Conservation (phyloP, 2,329 filamentous ascomycete genomes). For the Cyclaneusma minus region DNA sequence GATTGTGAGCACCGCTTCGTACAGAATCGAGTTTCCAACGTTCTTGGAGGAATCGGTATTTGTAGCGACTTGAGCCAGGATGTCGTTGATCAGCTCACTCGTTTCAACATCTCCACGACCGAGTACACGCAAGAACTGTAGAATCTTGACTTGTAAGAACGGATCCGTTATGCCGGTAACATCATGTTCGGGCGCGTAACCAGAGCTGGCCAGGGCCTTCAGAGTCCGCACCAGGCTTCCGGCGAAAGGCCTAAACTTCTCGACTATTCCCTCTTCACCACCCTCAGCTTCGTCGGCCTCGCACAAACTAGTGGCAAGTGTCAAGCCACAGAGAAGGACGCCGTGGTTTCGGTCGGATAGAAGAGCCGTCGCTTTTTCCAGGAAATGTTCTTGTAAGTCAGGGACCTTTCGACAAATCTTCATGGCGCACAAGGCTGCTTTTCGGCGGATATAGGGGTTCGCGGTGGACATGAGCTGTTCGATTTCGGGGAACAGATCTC, state of each 20-base stretch:
- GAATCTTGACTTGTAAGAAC: constrained; percentile 92
- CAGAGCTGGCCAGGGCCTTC: constrained; percentile 84
- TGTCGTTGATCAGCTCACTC: constrained; percentile 97
- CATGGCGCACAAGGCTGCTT: constrained; percentile 98
- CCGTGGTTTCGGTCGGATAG: constrained; percentile 91
- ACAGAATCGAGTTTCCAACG: constrained; percentile 93
- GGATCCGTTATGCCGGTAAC: constrained; percentile 97
- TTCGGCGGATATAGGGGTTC: constrained; percentile 96
- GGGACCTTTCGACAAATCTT: constrained; percentile 96
- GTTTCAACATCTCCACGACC: constrained; percentile 74
- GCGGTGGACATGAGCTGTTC: constrained; percentile 81
- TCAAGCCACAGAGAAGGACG: constrained; percentile 82
- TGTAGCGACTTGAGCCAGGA: constrained; percentile 89
- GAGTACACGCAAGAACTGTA: constrained; percentile 71
- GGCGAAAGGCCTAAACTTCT: constrained; percentile 81
- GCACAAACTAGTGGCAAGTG: constrained; percentile 79
- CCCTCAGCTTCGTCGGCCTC: constrained; percentile 89
- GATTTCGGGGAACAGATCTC: constrained; percentile 92
- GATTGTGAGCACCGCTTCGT: constrained; percentile 93
- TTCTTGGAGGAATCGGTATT: constrained; percentile 98
- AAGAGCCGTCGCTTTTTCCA: constrained; percentile 82
- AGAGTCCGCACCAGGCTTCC: constrained; percentile 75
- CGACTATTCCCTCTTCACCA: constrained; percentile 76
- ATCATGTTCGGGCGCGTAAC: constrained; percentile 94
- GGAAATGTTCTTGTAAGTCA: constrained; percentile 89